Conservation (phyloP, 805 yeast genomes). For the Yamadazyma akitaensis region DNA sequence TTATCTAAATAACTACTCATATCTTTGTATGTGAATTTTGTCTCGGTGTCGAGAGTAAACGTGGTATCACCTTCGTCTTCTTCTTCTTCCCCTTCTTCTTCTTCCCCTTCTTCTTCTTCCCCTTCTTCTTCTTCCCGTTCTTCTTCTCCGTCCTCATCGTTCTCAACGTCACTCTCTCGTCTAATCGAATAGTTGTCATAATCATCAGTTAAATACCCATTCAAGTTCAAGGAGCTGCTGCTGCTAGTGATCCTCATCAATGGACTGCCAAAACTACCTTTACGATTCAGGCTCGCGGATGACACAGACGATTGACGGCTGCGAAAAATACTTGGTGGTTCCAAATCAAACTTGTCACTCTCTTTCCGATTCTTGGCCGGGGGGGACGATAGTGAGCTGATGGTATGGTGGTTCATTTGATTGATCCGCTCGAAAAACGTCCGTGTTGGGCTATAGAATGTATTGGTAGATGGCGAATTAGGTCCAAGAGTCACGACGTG, state of each 20-base stretch:
- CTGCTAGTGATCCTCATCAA: conserved; percentile 37
- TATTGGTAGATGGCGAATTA: conserved; percentile 27
- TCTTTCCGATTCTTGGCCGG: conserved; percentile 7
- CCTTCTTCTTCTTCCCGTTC: conserved; percentile 4
- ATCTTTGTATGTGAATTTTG: conserved; percentile 6
- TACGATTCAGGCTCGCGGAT: conserved; percentile 18
- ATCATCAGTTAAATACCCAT: conserved; percentile 41
- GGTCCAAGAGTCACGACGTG: conserved; percentile 35
- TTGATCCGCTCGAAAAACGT: conserved; percentile 32
- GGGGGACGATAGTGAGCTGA: conserved; percentile 27
- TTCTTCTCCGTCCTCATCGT: too few relatives aligned
- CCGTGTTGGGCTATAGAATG: conserved; percentile 36
- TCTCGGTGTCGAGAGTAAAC: conserved; percentile 8
- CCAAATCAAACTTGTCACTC: conserved; percentile 23
- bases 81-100: neutral
- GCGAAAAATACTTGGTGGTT: conserved; percentile 38
- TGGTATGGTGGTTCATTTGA: conserved; percentile 24
- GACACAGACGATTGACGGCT: neutral
- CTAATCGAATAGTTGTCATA: conserved; percentile 2
- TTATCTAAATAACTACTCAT: conserved; percentile 13
- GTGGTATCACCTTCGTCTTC: conserved; percentile 15
- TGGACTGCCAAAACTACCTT: conserved; percentile 25
- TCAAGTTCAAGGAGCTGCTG: conserved; percentile 38
- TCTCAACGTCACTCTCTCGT: neutral
- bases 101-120: neutral